Percentiles rank a stretch among this genome's conserved stretches.
Conservation (phyloP, 2,329 filamentous ascomycete species). For the Coleophoma cylindrospora region DNA sequence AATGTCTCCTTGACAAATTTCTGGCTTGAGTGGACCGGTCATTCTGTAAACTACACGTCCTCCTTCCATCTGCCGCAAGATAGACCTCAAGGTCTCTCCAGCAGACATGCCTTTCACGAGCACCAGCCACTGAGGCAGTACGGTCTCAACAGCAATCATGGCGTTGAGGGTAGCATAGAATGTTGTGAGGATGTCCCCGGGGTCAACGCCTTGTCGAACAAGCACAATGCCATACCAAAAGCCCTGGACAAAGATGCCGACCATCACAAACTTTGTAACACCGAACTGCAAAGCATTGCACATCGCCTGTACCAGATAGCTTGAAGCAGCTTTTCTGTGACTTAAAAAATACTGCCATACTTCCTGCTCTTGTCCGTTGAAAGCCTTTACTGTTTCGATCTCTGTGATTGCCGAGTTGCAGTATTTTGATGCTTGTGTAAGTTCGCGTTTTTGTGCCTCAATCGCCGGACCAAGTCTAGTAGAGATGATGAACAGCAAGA, state of each 20-base stretch:
- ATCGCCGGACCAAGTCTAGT: constrained; percentile 59
- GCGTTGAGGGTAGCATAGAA: constrained; percentile 80
- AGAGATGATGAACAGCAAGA: constrained; percentile 56
- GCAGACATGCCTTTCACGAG: constrained; percentile 77
- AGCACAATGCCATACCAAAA: constrained; percentile 83
- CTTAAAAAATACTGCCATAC: constrained; percentile 56
- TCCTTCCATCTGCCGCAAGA: constrained; percentile 31
- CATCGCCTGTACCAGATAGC: constrained; percentile 64
- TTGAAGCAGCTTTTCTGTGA: constrained; percentile 51
- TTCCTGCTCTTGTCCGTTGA: constrained; percentile 71
- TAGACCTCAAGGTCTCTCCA: constrained; percentile 52
- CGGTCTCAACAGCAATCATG: constrained; percentile 67
- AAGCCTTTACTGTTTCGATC: constrained; percentile 84
- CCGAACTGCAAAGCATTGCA: constrained; percentile 69
- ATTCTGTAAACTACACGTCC: constrained; percentile 22
- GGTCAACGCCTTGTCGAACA: constrained; percentile 48
- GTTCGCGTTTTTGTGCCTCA: constrained; percentile 60
- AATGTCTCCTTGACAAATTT: constrained; percentile 59
- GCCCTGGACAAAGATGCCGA: constrained; percentile 77
- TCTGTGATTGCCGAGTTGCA: constrained; percentile 64
- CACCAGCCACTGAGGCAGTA: constrained; percentile 72
- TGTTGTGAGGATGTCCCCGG: constrained; percentile 71
- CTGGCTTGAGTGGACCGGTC: constrained; percentile 28
- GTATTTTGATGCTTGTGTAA: constrained; percentile 67
- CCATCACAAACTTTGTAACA: constrained; percentile 67